Conservation (phyloP, 1,284 basidiomycete species). For the Meira nashicola region DNA sequence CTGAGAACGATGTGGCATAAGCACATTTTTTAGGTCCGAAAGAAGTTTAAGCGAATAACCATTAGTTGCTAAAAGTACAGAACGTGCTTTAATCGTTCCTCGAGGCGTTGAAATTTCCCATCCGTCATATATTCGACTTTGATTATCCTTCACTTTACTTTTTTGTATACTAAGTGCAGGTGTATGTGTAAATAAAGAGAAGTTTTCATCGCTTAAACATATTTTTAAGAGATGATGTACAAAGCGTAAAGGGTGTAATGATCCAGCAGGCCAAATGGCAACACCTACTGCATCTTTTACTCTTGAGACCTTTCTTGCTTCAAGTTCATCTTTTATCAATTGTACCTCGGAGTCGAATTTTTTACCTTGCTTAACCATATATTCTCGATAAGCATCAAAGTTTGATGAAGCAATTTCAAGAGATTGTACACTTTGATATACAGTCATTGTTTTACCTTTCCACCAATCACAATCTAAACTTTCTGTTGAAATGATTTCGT, state of each 20-base stretch:
- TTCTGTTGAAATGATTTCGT: not conserved
- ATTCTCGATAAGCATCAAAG: slow-evolving; percentile 2
- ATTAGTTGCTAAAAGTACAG: slow-evolving; percentile 15
- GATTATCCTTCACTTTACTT: not conserved
- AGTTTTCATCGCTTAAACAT: slow-evolving; percentile 5
- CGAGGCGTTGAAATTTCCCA: slow-evolving; percentile 8
- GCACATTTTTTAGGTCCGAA: not conserved
- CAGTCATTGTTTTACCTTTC: slow-evolving; percentile 8
- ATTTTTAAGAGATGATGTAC: slow-evolving; percentile 8
- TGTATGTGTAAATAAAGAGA: slow-evolving; percentile 12
- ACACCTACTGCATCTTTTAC: slow-evolving; percentile 6
- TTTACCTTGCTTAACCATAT: too few species aligned
- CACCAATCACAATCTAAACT: slow-evolving; percentile 14
- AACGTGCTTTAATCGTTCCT: not conserved
- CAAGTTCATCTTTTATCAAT: slow-evolving; percentile 7
- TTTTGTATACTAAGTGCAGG: slow-evolving; percentile 2
- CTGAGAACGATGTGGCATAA: slow-evolving; percentile 12
- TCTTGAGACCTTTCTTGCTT: slow-evolving; percentile 1
- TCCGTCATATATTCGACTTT: too few species aligned
- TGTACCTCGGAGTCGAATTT: slow-evolving; percentile 5
- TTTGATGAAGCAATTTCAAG: not conserved
- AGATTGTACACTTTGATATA: not conserved
- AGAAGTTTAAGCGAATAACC: slow-evolving; percentile 11
- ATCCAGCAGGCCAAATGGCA: slow-evolving; percentile 4
- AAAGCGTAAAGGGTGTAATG: slow-evolving; percentile 10